Base-by-base conservation (phyloP, 78 protist species). In the Isochrysis galbana region DNA sequence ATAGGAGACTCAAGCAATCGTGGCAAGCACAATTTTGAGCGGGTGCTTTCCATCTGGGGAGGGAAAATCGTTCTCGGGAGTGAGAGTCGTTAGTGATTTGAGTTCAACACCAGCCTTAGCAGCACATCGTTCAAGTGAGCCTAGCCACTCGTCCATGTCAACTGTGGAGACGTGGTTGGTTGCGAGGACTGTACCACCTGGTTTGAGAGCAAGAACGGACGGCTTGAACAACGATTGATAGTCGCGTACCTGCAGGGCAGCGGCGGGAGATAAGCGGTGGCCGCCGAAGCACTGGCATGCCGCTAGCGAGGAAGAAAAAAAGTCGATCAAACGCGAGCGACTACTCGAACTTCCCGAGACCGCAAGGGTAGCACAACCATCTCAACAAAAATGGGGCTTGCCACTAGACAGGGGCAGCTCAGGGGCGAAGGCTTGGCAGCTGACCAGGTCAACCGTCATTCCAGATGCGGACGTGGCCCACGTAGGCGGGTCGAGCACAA, bases 401-500 rank as follows among this genome's bases (percentile, higher is more conserved):
- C n/a, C n/a, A n/a, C n/a, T n/a, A n/a, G n/a, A n/a, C n/a, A n/a
- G n/a, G n/a, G n/a, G n/a, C n/a, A n/a, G n/a, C n/a, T n/a, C n/a
- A n/a, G n/a, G n/a, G n/a, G n/a, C n/a, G n/a, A n/a, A n/a, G n/a
- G n/a, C n/a, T n/a, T n/a, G n/a, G n/a, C n/a, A n/a, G n/a, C 61
- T 51, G 29, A 51, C 61, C 61, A 51, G 14, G 61, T 51, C 61
- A 14, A 51, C 61, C 29, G 61, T 14, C 29, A 7, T 14, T 51
- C 29, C 61, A 51, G 61, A 14, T 5, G n/a, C 22, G 32, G 38
- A 23, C 86, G 0, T 39, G 32, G 86, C 4, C 32, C 44, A 77
- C 29, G 86, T 77, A 5, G 86, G 86, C 46, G 86, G 86, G 86
- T 77, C 86, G n/a, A 77, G 86, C 23, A 77, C 86, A 21, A 38